Evolutionary conservation across 2,329 filamentous ascomycete genomes (phyloP), one percentile per base, ranked within the genome.

Genomic region (Pleurostoma richardsiae): DNA sequence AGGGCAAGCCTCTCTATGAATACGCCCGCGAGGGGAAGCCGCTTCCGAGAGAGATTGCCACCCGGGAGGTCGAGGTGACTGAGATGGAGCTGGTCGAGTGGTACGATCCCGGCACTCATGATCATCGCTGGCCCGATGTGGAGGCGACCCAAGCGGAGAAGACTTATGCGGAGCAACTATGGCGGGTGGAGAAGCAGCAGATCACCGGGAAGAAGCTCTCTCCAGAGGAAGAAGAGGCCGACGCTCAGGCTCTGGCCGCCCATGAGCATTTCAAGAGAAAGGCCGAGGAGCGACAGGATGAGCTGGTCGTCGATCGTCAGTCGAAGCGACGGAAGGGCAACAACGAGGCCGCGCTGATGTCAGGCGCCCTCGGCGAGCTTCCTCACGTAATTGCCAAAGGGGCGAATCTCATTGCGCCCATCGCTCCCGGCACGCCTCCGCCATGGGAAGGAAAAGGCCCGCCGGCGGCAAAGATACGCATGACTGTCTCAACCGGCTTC

Each of bases 401-500:
- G 10, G 69, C 72, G n/a, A 74, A 81, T 52, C 67, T 82, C 31
- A 69, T 82, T 10, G 74, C 77, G 7, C 65, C 72, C 1, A 70
- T 74, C 0, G 67, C 68, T 40, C 60, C 71, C 29, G 64, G 72
- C 58, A 69, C 73, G 1, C 75, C 77, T 5, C 72, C 75, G 5
- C 77, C 79, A 0, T 82, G 79, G 79, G 72, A 69, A 38, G 79
- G 74, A 62, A 71, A 83, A 59, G 81, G 78, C 0, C 83, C 90
- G 2, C 82, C 92, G 2, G 94, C 92, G 1, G 88, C 82, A 42
- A 86, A 82, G 60, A 82, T 99, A 49, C 84, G 87, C 48, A 90
- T 99, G 81, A 95, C 88, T 1, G 92, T 96, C 44, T 90, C 90
- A 2, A 95, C 90, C 1, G 94, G 94, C 38, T 99, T 96, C 74